Conservation (phyloP, 106 monocot species). For the Dioscorea dumetorum region DNA sequence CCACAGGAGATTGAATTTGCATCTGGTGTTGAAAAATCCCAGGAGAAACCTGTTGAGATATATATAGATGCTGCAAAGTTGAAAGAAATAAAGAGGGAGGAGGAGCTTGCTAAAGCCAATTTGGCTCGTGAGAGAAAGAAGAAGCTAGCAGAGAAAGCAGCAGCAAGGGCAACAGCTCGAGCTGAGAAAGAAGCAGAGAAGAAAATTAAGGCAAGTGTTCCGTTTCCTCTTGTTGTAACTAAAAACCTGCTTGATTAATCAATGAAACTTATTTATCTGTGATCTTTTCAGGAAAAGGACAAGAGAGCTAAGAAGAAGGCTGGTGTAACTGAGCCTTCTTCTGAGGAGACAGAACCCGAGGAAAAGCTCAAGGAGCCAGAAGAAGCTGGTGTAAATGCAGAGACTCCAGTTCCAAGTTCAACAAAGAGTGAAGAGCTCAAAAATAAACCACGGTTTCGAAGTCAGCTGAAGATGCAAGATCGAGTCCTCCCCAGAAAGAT, state of each 20-base stretch:
- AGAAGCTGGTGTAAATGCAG: constrained; percentile 25
- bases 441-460: constrained; percentile 26
- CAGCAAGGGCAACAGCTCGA: constrained; percentile 54
- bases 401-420: constrained; percentile 9
- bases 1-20: constrained; percentile 11
- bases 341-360: constrained; percentile 10
- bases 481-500: constrained; percentile 36
- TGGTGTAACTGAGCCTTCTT: constrained; percentile 3
- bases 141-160: constrained; percentile 80
- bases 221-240: background rate
- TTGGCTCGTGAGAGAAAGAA: constrained; percentile 81
- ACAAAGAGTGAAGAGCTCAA: constrained; percentile 33
- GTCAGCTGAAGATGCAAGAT: constrained; percentile 12
- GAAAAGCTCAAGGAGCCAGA: constrained; percentile 29
- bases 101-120: constrained; percentile 86
- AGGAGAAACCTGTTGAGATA: constrained; percentile 20
- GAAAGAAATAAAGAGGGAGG: constrained; percentile 81
- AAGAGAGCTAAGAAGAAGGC: constrained; percentile 89
- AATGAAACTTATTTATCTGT: background rate
- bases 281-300: constrained; percentile 41
- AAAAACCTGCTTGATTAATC: background rate
- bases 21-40: constrained; percentile 14
- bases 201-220: constrained; percentile 46
- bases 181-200: constrained; percentile 86
- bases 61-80: constrained; percentile 57